Conservation (phyloP, 1,139 yeast genomes). For the Yamadazyma triangularis region DNA sequence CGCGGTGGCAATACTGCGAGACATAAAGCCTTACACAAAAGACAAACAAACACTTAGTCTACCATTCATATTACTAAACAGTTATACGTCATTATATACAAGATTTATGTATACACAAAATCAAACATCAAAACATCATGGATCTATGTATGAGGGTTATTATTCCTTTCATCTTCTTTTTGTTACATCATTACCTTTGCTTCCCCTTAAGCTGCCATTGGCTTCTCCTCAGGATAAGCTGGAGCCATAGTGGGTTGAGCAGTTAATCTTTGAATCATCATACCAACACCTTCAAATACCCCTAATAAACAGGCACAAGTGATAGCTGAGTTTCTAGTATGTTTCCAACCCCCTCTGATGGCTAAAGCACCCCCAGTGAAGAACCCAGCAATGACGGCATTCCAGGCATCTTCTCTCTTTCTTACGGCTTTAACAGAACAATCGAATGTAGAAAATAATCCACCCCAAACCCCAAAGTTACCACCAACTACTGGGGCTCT, state of each 20-base stretch:
- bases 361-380: slow-evolving; percentile 98
- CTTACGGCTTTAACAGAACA: slow-evolving; percentile 94
- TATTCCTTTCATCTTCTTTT: no score
- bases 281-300: slow-evolving; percentile 96
- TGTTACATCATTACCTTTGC: no score
- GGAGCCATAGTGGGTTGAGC: slow-evolving; percentile 88
- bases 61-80: no score
- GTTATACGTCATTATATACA: no score
- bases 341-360: slow-evolving; percentile 98
- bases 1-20: no score
- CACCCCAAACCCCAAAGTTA: slow-evolving; percentile 99
- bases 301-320: slow-evolving; percentile 97
- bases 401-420: slow-evolving; percentile 98
- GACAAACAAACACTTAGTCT: no score
- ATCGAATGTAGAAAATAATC: slow-evolving; percentile 90
- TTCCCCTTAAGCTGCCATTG: slow-evolving; percentile 45
- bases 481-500: slow-evolving; percentile 99
- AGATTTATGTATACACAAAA: no score
- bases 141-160: no score
- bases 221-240: slow-evolving; percentile 60
- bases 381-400: slow-evolving; percentile 96
- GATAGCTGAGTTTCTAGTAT: slow-evolving; percentile 93
- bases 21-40: no score
- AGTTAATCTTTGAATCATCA: slow-evolving; percentile 88
- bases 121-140: no score